phyloP scores from a whole-genome alignment of 495 filamentous ascomycete species.

The Copromyces sp. region DNA sequence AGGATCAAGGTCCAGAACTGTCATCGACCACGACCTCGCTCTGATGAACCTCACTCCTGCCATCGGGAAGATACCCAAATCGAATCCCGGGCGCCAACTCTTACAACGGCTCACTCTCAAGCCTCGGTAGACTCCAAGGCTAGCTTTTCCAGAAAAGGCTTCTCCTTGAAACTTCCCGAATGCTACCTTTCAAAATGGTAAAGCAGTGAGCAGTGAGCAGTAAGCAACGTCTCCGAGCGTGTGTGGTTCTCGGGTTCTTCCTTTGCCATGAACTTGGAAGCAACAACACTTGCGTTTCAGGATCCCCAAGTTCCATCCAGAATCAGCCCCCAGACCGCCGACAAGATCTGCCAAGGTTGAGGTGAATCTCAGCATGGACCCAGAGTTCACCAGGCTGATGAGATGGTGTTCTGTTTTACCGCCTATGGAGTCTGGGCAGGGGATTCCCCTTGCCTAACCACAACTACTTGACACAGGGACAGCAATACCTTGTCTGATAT shows the following conservation, averaged over 20 bases:
- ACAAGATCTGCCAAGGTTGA: slow-evolving; percentile 4
- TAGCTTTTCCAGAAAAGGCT: neutral
- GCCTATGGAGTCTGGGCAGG: slow-evolving; percentile 3
- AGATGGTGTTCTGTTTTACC: neutral
- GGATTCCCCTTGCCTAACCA: slow-evolving; percentile 6
- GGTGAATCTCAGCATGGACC: neutral
- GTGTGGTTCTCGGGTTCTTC: too few species aligned
- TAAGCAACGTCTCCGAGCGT: neutral
- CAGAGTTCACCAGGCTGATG: neutral
- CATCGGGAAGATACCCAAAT: neutral
- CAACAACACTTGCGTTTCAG: neutral
- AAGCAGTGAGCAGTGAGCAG: neutral
- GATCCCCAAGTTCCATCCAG: neutral
- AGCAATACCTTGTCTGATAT: slow-evolving; percentile 11
- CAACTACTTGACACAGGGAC: slow-evolving; percentile 12
- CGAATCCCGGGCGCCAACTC: neutral
- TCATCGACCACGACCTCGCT: neutral
- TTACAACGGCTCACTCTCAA: neutral
- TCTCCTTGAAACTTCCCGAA: neutral
- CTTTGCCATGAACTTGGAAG: neutral
- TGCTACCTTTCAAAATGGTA: neutral
- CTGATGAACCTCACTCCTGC: neutral
- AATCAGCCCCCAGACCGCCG: neutral
- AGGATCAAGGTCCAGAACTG: neutral
- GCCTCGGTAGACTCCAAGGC: neutral